These are phyloP conservation scores for Physocladia obscura DNA, from an alignment of 192 early-diverging fungal genomes.

Conservation along the genomic window DNA sequence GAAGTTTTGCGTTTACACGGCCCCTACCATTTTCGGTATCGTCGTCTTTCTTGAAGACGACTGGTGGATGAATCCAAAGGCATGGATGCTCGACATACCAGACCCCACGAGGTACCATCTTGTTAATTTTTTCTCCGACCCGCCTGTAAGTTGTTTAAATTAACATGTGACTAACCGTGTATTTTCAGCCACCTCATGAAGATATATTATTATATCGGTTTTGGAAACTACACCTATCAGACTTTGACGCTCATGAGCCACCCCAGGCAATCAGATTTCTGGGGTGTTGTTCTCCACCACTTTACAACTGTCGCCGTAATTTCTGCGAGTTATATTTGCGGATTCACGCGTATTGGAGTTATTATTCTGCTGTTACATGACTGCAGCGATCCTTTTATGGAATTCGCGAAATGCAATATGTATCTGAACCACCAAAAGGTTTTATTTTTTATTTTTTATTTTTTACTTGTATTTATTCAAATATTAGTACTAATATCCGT, in stretches of 20 bases:
- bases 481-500: neutral
- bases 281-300: slow-evolving; percentile 44
- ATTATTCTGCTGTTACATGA: slow-evolving; percentile 50
- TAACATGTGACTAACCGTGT: neutral
- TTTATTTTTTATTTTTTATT: neutral
- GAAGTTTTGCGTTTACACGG: slow-evolving; percentile 27
- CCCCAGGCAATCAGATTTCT: slow-evolving; percentile 42
- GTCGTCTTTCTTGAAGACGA: slow-evolving; percentile 14
- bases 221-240: slow-evolving; percentile 38
- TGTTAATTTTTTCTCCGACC: neutral
- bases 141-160: slow-evolving; percentile 1
- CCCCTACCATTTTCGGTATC: slow-evolving; percentile 15
- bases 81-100: slow-evolving; percentile 23
- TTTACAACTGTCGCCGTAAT: slow-evolving; percentile 43
- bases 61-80: slow-evolving; percentile 22
- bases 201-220: slow-evolving; percentile 42
- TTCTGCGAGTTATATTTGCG: slow-evolving; percentile 37
- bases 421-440: slow-evolving; percentile 46
- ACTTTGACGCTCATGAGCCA: slow-evolving; percentile 36
- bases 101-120: slow-evolving; percentile 17
- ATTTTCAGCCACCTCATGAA: slow-evolving; percentile 27
- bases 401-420: slow-evolving; percentile 47
- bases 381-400: slow-evolving; percentile 50
- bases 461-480: neutral
- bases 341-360: slow-evolving; percentile 44